These are phyloP conservation scores for Serendipita sp. DNA, from an alignment of 768 basidiomycete genomes.

Conservation along the genomic window DNA sequence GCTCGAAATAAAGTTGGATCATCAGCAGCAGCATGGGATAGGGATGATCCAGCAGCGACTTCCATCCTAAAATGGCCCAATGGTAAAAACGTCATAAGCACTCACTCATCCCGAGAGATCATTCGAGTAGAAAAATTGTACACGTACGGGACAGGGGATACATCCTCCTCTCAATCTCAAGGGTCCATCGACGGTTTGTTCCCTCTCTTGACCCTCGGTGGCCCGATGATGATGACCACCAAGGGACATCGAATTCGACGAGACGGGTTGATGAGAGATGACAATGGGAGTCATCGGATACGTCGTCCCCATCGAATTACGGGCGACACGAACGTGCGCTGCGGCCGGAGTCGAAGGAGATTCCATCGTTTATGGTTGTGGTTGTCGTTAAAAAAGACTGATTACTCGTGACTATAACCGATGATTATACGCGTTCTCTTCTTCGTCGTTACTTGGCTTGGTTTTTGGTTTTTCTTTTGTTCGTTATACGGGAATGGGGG, in stretches of 20 bases:
- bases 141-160: neutral
- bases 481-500: too few relatives aligned
- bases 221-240: neutral
- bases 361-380: too few relatives aligned
- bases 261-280: neutral
- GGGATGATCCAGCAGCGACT: neutral
- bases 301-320: neutral
- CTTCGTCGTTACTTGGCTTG: too few relatives aligned
- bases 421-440: too few relatives aligned
- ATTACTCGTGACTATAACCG: too few relatives aligned
- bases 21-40: neutral
- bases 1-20: neutral
- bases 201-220: neutral
- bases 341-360: too few relatives aligned
- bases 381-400: too few relatives aligned
- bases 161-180: neutral
- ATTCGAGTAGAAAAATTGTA: too few relatives aligned
- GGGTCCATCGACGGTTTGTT: neutral
- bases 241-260: neutral
- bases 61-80: neutral
- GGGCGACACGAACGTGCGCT: too few relatives aligned
- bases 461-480: too few relatives aligned
- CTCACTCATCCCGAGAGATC: too few relatives aligned
- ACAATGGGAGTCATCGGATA: neutral
- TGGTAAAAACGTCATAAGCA: neutral